Percentiles rank a stretch among this genome's conserved stretches.
phyloP scores from a whole-genome alignment of 148 eudicot species.

The Fagopyrum homotropicum region DNA sequence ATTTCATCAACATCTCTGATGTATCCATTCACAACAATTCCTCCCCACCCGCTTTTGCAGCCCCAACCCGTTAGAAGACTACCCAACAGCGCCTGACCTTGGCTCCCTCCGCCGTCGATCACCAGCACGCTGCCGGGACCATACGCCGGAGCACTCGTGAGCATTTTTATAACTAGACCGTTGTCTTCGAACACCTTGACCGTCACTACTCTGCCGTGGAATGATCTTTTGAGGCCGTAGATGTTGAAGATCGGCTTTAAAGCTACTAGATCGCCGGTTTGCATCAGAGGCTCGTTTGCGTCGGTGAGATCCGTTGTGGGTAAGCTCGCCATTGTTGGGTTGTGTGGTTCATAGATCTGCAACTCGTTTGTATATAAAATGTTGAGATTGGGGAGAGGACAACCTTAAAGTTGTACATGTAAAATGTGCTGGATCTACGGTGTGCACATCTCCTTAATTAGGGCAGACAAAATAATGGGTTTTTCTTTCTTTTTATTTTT shows the following conservation, averaged over 20 bases:
- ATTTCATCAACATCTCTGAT: conserved; percentile 49
- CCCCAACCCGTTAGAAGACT: conserved; percentile 35
- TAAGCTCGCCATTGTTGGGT: not conserved
- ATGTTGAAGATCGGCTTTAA: conserved; percentile 4
- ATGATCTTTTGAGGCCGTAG: conserved; percentile 1
- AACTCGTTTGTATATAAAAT: too few relatives aligned
- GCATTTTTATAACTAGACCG: not conserved
- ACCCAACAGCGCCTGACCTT: too few relatives aligned
- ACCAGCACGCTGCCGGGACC: conserved; percentile 30
- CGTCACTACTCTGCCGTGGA: conserved; percentile 11
- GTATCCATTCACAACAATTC: conserved; percentile 30
- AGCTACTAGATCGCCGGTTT: not conserved
- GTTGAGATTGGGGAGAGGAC: too few relatives aligned
- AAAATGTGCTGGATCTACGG: too few relatives aligned
- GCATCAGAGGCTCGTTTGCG: conserved; percentile 23
- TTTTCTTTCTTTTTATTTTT: too few relatives aligned
- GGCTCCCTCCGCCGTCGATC: conserved; percentile 42
- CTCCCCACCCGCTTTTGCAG: conserved; percentile 54
- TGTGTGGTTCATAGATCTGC: too few relatives aligned
- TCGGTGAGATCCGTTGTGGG: conserved; percentile 31
- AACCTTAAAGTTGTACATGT: too few relatives aligned
- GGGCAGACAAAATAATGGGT: too few relatives aligned
- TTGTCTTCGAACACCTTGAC: conserved; percentile 14
- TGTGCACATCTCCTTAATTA: too few relatives aligned
- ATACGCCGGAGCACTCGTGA: not conserved